A percentile compares a stretch with the other conserved stretches of the same genome.
Evolutionary conservation across 495 filamentous ascomycete genomes (phyloP).

Genomic region (Trichodelitschia bisporula): DNA sequence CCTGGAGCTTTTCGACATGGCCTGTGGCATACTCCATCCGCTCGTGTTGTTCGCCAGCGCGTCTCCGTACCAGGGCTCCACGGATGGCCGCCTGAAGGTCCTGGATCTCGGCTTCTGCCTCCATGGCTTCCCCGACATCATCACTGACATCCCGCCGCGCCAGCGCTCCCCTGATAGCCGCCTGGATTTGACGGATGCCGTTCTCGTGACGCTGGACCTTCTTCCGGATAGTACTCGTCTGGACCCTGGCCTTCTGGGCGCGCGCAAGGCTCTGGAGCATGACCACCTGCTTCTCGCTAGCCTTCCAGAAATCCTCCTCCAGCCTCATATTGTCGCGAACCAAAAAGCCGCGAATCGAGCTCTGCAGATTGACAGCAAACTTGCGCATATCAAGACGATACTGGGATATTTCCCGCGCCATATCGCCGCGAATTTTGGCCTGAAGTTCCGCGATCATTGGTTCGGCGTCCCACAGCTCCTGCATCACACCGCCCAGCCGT

Average conservation of each 20-base stretch:
- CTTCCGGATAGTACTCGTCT: slow-evolving; percentile 37
- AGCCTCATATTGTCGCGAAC: slow-evolving; percentile 35
- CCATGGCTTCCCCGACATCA: slow-evolving; percentile 12
- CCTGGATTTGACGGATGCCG: slow-evolving; percentile 31
- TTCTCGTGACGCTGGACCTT: slow-evolving; percentile 30
- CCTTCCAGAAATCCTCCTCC: slow-evolving; percentile 39
- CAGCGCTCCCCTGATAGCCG: slow-evolving; percentile 17
- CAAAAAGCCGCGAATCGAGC: slow-evolving; percentile 54
- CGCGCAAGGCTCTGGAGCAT: slow-evolving; percentile 66
- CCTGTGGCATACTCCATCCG: slow-evolving; percentile 22
- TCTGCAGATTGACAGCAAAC: slow-evolving; percentile 58
- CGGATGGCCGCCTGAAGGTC: slow-evolving; percentile 43
- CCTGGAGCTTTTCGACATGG: slow-evolving; percentile 40
- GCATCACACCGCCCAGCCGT: slow-evolving; percentile 61
- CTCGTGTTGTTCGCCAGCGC: slow-evolving; percentile 21
- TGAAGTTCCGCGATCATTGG: slow-evolving; percentile 57
- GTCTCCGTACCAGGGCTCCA: slow-evolving; percentile 29
- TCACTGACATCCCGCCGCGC: slow-evolving; percentile 14
- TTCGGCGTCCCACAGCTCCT: slow-evolving; percentile 75
- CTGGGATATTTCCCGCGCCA: slow-evolving; percentile 47
- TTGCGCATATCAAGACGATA: slow-evolving; percentile 56
- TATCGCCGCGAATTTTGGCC: slow-evolving; percentile 56
- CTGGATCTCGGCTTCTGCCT: slow-evolving; percentile 25
- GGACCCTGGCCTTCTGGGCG: slow-evolving; percentile 44
- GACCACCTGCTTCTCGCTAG: slow-evolving; percentile 42